Conservation (phyloP, 805 yeast genomes). For the Lipomyces kockii region DNA sequence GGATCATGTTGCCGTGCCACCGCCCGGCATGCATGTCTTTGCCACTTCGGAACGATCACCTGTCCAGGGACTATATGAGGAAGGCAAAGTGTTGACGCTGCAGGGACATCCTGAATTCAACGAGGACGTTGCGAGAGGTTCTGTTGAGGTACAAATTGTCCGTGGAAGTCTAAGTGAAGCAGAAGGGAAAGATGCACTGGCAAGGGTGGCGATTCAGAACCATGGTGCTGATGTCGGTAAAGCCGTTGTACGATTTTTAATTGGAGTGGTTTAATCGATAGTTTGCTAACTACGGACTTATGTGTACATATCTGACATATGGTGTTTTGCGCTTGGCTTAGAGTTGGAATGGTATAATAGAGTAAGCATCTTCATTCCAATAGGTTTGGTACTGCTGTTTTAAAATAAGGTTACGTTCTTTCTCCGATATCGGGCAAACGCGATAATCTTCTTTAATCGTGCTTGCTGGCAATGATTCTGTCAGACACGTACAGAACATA, state of each 20-base stretch:
- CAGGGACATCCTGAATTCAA: conserved; percentile 92
- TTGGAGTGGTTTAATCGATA: conserved; percentile 11
- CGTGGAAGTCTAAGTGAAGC: conserved; percentile 17
- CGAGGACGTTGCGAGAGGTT: conserved; percentile 43
- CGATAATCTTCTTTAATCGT: no score
- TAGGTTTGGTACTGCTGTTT: no score
- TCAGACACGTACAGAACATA: no score
- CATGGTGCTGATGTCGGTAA: conserved; percentile 51
- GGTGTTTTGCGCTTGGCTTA: background rate
- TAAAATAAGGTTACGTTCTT: no score
- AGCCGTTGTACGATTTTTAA: conserved; percentile 48
- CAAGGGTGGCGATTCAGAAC: conserved; percentile 46
- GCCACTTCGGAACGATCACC: conserved; percentile 60
- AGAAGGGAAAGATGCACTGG: conserved; percentile 32
- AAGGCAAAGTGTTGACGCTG: conserved; percentile 61
- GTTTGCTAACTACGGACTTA: background rate
- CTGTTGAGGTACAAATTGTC: conserved; percentile 36
- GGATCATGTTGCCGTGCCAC: conserved; percentile 55
- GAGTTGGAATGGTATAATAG: background rate
- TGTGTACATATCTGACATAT: background rate
- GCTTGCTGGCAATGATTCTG: no score
- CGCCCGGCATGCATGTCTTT: conserved; percentile 50
- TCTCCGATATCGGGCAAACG: no score
- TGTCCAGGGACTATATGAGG: conserved; percentile 69
- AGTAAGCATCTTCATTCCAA: background rate